Conservation (phyloP, 768 basidiomycete genomes). For the Cyathus striatus region DNA sequence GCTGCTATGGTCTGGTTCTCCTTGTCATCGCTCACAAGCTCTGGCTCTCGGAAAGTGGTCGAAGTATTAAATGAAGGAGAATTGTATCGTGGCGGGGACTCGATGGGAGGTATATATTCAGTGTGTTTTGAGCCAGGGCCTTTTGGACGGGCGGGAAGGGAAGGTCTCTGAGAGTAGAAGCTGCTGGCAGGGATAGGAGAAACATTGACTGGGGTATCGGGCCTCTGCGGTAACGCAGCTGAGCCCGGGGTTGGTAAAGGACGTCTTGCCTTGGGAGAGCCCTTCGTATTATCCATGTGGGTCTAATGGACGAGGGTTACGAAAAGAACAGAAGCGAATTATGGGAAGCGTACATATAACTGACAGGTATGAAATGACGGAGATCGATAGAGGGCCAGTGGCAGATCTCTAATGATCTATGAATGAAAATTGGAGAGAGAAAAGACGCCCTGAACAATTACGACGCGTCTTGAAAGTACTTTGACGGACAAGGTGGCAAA, state of each 20-base stretch:
- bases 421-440: no score
- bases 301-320: no score
- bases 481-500: no score
- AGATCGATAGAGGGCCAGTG: no score
- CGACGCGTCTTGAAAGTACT: no score
- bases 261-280: slow-evolving; percentile 34
- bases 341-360: no score
- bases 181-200: slow-evolving; percentile 33
- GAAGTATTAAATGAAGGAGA: slow-evolving; percentile 18
- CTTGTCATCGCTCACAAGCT: slow-evolving; percentile 42
- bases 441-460: no score
- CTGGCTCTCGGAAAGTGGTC: slow-evolving; percentile 48
- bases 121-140: slow-evolving; percentile 41
- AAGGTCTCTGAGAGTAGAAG: slow-evolving; percentile 30
- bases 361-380: no score
- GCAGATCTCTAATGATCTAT: no score
- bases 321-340: no score
- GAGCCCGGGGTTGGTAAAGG: slow-evolving; percentile 42
- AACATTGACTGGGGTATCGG: slow-evolving; percentile 34
- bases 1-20: slow-evolving; percentile 21
- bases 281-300: slow-evolving; percentile 52
- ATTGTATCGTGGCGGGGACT: slow-evolving; percentile 33
- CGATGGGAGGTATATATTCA: slow-evolving; percentile 26
- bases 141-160: slow-evolving; percentile 31
- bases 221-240: slow-evolving; percentile 26